Conservation (phyloP, 2,329 filamentous ascomycete genomes). For the Penicillium frequentans region DNA sequence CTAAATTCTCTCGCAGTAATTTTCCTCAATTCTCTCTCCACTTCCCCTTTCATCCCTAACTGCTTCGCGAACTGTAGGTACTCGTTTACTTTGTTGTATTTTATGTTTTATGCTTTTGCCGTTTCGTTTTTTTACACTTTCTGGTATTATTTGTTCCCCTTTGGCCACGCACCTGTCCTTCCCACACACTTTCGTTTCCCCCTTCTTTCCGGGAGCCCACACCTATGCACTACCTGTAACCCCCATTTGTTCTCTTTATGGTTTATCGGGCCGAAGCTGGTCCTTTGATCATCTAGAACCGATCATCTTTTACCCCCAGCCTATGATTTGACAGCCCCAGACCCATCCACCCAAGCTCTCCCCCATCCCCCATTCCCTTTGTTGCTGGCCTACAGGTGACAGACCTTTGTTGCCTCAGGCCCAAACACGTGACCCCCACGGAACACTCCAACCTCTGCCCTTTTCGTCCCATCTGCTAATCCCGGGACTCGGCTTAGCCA, state of each 20-base stretch:
- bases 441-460: conserved; percentile 32
- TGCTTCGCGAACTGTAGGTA: conserved; percentile 21
- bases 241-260: conserved; percentile 11
- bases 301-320: conserved; percentile 5
- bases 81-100: conserved; percentile 8
- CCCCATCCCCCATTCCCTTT: neutral
- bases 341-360: neutral
- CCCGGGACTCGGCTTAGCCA: conserved; percentile 39
- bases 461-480: conserved; percentile 26
- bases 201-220: conserved; percentile 11
- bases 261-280: conserved; percentile 10
- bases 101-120: conserved; percentile 8
- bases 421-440: conserved; percentile 23
- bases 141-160: neutral
- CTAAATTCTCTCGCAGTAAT: conserved; percentile 14
- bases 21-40: conserved; percentile 25
- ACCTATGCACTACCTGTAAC: conserved; percentile 10
- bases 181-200: neutral
- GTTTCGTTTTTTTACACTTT: conserved; percentile 3
- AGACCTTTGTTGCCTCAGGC: conserved; percentile 20
- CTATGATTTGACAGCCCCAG: conserved; percentile 4
- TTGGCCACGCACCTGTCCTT: conserved; percentile 20
- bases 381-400: neutral
- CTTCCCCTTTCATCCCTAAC: conserved; percentile 24
- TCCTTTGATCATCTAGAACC: conserved; percentile 4